Percentiles rank a stretch among this genome's conserved stretches.
Conservation (phyloP, 2,329 filamentous ascomycete species). For the Trichoderma endophyticum region DNA sequence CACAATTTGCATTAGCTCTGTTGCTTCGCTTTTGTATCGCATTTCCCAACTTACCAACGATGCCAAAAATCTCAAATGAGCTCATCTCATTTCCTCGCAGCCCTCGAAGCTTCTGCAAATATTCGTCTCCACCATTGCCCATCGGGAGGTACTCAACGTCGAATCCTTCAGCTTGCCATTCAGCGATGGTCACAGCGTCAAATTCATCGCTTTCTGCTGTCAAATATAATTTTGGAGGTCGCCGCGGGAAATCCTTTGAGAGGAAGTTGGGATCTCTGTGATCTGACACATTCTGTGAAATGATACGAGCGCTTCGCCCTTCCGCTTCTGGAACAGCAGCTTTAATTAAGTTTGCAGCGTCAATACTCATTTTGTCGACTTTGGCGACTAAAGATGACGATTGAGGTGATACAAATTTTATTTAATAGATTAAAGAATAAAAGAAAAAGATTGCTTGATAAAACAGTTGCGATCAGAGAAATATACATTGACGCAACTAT, state of each 20-base stretch:
- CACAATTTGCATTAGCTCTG: neutral
- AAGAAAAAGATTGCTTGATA: neutral
- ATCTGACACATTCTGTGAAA: conserved; percentile 34
- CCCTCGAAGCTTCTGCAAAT: conserved; percentile 33
- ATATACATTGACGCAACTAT: neutral
- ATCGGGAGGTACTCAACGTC: conserved; percentile 42
- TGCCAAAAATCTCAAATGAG: conserved; percentile 43
- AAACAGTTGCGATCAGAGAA: neutral
- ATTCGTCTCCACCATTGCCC: conserved; percentile 34
- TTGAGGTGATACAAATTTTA: neutral
- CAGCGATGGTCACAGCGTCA: conserved; percentile 35
- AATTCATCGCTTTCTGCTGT: conserved; percentile 44
- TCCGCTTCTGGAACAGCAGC: conserved; percentile 31
- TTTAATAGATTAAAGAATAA: neutral
- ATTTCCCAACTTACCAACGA: conserved; percentile 34
- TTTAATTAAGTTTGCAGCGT: conserved; percentile 31
- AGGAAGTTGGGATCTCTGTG: conserved; percentile 42
- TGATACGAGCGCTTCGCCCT: conserved; percentile 31
- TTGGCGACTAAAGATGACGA: neutral
- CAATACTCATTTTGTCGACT: conserved; percentile 26
- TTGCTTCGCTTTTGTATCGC: too few relatives aligned
- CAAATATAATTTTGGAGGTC: conserved; percentile 40
- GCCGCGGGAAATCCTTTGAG: conserved; percentile 38
- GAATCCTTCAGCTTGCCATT: conserved; percentile 44
- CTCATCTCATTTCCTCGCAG: conserved; percentile 34